Percentiles rank a stretch among this genome's conserved stretches.
These are phyloP conservation scores for Lepiota brunneoincarnata DNA, from an alignment of 768 basidiomycete genomes.

Conservation along the genomic window DNA sequence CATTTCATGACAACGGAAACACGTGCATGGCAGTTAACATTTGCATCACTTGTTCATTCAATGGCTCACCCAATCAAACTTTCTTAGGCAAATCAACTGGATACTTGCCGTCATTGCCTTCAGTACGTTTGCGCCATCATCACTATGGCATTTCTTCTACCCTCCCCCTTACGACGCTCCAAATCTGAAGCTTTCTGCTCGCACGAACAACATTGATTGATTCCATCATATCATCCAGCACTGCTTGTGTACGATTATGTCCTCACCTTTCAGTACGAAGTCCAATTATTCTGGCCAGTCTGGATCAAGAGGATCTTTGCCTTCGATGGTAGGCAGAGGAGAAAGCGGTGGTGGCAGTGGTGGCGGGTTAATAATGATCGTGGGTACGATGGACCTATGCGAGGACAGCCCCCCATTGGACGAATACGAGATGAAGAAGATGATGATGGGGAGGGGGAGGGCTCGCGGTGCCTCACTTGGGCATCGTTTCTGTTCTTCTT, in stretches of 20 bases:
- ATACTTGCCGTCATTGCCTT: too few species aligned
- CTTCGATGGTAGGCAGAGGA: too few species aligned
- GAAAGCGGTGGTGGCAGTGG: not conserved
- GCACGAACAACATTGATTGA: too few species aligned
- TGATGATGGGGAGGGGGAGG: constrained; percentile 25
- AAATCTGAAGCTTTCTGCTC: not conserved
- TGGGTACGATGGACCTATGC: too few species aligned
- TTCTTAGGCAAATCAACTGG: too few species aligned
- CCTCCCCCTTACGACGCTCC: not conserved
- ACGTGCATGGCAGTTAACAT: too few species aligned
- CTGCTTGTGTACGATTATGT: constrained; percentile 45
- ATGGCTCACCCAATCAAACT: too few species aligned
- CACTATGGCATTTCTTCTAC: too few species aligned
- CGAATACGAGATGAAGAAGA: too few species aligned
- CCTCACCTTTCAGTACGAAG: constrained; percentile 40
- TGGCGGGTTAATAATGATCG: not conserved
- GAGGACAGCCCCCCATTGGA: too few species aligned
- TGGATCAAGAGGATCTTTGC: not conserved
- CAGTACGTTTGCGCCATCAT: too few species aligned
- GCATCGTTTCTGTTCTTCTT: constrained; percentile 35
- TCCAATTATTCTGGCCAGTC: constrained; percentile 40
- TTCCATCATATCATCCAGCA: constrained; percentile 24
- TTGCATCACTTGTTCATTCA: too few species aligned
- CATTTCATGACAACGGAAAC: not conserved
- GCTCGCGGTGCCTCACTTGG: constrained; percentile 22